A percentile compares a stretch with the other conserved stretches of the same genome.
These are phyloP conservation scores for Chlorencoelia australis DNA, from an alignment of 2,329 filamentous ascomycete species.

Conservation along the genomic window DNA sequence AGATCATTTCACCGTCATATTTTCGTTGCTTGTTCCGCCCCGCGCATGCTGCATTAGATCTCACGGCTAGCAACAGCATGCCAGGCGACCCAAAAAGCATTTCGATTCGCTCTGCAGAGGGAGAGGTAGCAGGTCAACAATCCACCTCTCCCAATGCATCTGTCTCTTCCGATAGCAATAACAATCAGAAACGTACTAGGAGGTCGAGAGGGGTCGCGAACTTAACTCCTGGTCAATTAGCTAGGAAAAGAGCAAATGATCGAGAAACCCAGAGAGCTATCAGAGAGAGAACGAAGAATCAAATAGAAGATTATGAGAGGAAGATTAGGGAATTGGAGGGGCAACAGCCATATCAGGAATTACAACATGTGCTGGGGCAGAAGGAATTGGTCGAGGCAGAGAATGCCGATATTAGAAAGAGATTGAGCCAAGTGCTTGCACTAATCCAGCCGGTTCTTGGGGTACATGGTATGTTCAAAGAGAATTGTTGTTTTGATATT, in stretches of 20 bases:
- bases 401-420: conserved; percentile 66
- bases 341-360: conserved; percentile 74
- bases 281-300: conserved; percentile 73
- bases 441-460: conserved; percentile 50
- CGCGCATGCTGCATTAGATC: too few relatives aligned
- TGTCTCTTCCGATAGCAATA: too few relatives aligned
- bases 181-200: too few relatives aligned
- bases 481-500: too few relatives aligned
- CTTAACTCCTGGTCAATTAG: conserved; percentile 78
- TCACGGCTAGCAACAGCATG: too few relatives aligned
- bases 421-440: conserved; percentile 53
- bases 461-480: conserved; percentile 23
- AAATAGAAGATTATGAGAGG: conserved; percentile 70
- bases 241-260: conserved; percentile 85
- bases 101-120: too few relatives aligned
- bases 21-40: too few relatives aligned
- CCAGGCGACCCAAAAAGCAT: too few relatives aligned
- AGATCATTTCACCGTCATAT: too few relatives aligned
- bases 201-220: conserved; percentile 73
- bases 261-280: conserved; percentile 85
- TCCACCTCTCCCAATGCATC: too few relatives aligned
- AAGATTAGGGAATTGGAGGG: conserved; percentile 65
- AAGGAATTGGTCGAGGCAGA: conserved; percentile 71
- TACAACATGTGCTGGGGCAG: conserved; percentile 64
- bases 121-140: too few relatives aligned